These are phyloP conservation scores for Hericium rajendrae DNA, from an alignment of 768 basidiomycete genomes.

Conservation along the genomic window DNA sequence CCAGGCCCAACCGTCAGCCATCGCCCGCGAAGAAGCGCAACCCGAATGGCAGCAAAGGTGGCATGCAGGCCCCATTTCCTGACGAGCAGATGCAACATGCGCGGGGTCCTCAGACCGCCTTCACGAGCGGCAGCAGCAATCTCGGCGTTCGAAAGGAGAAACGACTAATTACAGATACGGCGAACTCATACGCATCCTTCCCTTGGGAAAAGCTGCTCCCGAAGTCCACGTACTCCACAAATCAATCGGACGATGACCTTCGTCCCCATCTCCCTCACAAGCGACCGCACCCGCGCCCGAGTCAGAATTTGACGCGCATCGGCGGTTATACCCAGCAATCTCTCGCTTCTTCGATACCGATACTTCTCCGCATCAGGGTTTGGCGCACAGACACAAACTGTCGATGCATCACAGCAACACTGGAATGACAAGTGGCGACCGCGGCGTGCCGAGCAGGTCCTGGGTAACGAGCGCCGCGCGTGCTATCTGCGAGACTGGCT, in stretches of 20 bases:
- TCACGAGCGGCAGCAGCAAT: background rate
- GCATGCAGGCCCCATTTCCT: background rate
- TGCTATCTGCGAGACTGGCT: conserved; percentile 74
- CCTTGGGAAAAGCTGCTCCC: too few species aligned
- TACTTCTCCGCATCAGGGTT: conserved; percentile 38
- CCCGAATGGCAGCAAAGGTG: background rate
- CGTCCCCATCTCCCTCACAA: too few species aligned
- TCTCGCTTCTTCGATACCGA: conserved; percentile 4
- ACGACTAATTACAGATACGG: too few species aligned
- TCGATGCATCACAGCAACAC: conserved; percentile 27
- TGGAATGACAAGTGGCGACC: conserved; percentile 79
- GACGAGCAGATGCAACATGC: background rate
- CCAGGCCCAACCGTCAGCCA: background rate
- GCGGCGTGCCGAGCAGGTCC: conserved; percentile 56
- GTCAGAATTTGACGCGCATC: background rate
- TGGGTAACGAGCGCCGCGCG: conserved; percentile 70
- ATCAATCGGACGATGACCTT: too few species aligned
- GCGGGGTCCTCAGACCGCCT: background rate
- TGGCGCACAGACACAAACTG: too few species aligned
- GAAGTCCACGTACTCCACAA: too few species aligned
- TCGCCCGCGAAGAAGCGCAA: background rate
- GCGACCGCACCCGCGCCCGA: too few species aligned
- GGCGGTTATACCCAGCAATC: conserved; percentile 11
- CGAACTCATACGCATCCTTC: too few species aligned
- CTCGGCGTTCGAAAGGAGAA: too few species aligned